Conservation (phyloP, 495 filamentous ascomycete genomes). For the Amphirosellinia nigrospora region DNA sequence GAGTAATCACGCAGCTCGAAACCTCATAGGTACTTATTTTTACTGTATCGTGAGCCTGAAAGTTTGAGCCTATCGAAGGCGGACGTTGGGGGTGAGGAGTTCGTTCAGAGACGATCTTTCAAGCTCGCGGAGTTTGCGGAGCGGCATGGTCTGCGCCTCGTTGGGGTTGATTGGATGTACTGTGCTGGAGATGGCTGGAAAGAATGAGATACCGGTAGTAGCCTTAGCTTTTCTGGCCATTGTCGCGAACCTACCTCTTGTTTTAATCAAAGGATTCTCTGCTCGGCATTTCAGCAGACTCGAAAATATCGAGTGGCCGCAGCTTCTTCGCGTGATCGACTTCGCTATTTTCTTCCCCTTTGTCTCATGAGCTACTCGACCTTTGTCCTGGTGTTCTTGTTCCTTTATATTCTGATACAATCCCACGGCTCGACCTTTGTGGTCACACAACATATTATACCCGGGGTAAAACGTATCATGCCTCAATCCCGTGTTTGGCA, state of each 20-base stretch:
- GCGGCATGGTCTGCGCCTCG: conserved; percentile 33
- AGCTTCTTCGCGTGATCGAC: neutral
- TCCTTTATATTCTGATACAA: neutral
- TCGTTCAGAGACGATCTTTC: conserved; percentile 36
- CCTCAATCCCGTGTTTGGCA: neutral
- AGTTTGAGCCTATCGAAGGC: conserved; percentile 24
- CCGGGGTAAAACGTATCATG: neutral
- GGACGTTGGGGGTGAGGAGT: conserved; percentile 40
- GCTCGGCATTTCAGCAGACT: neutral
- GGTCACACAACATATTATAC: neutral
- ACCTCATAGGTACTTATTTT: conserved; percentile 39
- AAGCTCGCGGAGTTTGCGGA: conserved; percentile 32
- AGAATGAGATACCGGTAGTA: conserved; percentile 23
- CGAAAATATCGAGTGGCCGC: neutral
- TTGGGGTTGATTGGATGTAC: conserved; percentile 38
- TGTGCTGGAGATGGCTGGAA: conserved; percentile 38
- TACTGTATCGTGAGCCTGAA: conserved; percentile 35
- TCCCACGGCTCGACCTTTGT: neutral
- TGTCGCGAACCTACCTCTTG: neutral
- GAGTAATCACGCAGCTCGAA: conserved; percentile 30
- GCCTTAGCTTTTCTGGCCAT: neutral
- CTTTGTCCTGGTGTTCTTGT: neutral
- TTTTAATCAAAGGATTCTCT: neutral
- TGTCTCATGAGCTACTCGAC: neutral
- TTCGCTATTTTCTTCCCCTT: neutral